These are phyloP conservation scores for Termitomyces sp. DNA, from an alignment of 768 basidiomycete genomes.

Conservation along the genomic window DNA sequence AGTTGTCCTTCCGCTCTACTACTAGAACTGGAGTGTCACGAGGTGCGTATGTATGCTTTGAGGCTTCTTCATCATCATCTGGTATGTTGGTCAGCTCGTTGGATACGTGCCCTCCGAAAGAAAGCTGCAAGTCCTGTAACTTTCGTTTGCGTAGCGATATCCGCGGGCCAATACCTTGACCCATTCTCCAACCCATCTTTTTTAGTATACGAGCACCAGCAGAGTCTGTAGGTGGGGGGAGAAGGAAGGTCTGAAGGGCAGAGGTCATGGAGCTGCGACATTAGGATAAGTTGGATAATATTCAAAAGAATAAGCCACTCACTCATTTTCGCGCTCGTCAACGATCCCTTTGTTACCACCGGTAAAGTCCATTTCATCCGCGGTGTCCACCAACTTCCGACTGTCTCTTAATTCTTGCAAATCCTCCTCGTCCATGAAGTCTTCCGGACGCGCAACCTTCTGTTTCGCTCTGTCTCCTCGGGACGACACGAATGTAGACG, in stretches of 20 bases:
- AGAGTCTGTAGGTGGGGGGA: slow-evolving; percentile 75
- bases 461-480: slow-evolving; percentile 69
- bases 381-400: slow-evolving; percentile 71
- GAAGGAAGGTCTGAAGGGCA: slow-evolving; percentile 61
- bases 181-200: slow-evolving; percentile 94
- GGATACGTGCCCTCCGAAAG: slow-evolving; percentile 24
- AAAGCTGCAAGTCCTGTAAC: slow-evolving; percentile 58
- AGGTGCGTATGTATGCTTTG: slow-evolving; percentile 84
- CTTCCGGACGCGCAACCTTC: slow-evolving; percentile 67
- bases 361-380: slow-evolving; percentile 71
- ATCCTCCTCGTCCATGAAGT: slow-evolving; percentile 99
- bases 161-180: slow-evolving; percentile 92
- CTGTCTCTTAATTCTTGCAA: slow-evolving; percentile 76
- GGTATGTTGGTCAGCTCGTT: slow-evolving; percentile 33
- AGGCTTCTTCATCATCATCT: slow-evolving; percentile 76
- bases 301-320: slow-evolving; percentile 22
- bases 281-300: neutral
- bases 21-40: slow-evolving; percentile 67
- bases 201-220: slow-evolving; percentile 82
- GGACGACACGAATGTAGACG: slow-evolving; percentile 90
- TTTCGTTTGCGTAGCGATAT: slow-evolving; percentile 73
- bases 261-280: slow-evolving; percentile 53
- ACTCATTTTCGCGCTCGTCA: slow-evolving; percentile 55
- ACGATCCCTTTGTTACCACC: slow-evolving; percentile 47
- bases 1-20: slow-evolving; percentile 69